These are phyloP conservation scores for Botrytis tulipae DNA, from an alignment of 2,329 filamentous ascomycete species.

Conservation along the genomic window DNA sequence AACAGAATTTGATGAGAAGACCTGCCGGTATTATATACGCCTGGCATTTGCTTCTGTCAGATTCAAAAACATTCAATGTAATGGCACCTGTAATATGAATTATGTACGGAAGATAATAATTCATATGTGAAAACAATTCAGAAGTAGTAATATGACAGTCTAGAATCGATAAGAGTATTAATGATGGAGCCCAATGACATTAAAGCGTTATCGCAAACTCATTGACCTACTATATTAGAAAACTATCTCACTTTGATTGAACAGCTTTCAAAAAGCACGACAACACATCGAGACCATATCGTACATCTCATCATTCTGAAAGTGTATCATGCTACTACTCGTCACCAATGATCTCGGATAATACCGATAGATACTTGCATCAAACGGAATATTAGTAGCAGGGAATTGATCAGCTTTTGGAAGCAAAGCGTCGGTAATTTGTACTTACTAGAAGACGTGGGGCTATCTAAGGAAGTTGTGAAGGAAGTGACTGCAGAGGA, in stretches of 20 bases:
- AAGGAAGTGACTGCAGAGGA: background rate
- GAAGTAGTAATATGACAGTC: background rate
- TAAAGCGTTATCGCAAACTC: too few species aligned
- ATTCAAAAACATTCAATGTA: background rate
- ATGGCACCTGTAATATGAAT: background rate
- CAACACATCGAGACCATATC: too few species aligned
- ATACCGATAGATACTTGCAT: background rate
- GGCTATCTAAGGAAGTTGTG: background rate
- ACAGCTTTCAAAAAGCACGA: too few species aligned
- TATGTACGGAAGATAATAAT: background rate
- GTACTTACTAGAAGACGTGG: background rate
- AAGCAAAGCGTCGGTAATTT: background rate
- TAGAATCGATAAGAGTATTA: background rate
- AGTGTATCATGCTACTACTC: background rate
- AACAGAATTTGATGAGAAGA: background rate
- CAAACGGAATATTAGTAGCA: background rate
- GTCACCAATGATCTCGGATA: background rate
- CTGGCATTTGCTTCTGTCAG: fast-evolving
- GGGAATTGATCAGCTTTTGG: background rate
- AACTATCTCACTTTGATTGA: background rate
- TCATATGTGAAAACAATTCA: background rate
- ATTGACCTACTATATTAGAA: background rate
- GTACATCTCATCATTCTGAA: background rate
- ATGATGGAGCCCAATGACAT: too few species aligned
- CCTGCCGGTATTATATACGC: background rate